Base-by-base conservation (phyloP, 2,329 filamentous ascomycete species). In the Ophiostoma piceae region DNA sequence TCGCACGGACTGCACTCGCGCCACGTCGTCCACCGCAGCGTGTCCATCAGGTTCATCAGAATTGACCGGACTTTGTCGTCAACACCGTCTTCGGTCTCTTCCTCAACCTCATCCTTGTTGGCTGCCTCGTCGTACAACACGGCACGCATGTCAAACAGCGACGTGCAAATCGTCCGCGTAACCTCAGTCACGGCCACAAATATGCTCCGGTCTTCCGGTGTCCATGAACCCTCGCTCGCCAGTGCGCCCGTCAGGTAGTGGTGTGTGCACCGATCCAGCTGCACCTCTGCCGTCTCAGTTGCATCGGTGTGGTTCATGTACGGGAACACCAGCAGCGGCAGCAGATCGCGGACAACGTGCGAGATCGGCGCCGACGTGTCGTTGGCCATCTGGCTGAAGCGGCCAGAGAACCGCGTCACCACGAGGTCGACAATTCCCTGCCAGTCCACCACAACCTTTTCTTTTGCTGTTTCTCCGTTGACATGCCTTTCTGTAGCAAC, bases 341-440 rank as follows among this genome's bases (percentile, higher is more conserved):
- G 12, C 1, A 84, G 75, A 7, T 82, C 75, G 19, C 75, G 73
- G 67, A 80, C 78, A 1, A 84, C 57, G 73, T 81, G 78, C 2
- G 73, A 72, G 19, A 77, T 73, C 35, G 84, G 78, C 8, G 73
- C 71, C 19, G 66, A 26, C 19, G 54, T 66, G 8, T 73, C 71
- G 2, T 77, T 73, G 0, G 77, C 76, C 74, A 86, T 78, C 5
- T 79, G 75, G 2, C 74, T 73, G 37, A 93, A 78, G 32, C 87
- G 81, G 41, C 84, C 79, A 3, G 84, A 83, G 74, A 90, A 92
- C 1, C 90, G 84, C 4, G 81, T 76, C 3, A 91, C 81, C 3
- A 93, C 80, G 81, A 90, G 83, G 74, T 94, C 91, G 0, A 84
- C 82, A 0, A 90, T 80, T 0, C 79, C 82, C 75, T 92, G 90